A percentile compares a stretch with the other conserved stretches of the same genome.
Conservation (phyloP, 2,329 filamentous ascomycete genomes). For the Dothistroma septosporum region DNA sequence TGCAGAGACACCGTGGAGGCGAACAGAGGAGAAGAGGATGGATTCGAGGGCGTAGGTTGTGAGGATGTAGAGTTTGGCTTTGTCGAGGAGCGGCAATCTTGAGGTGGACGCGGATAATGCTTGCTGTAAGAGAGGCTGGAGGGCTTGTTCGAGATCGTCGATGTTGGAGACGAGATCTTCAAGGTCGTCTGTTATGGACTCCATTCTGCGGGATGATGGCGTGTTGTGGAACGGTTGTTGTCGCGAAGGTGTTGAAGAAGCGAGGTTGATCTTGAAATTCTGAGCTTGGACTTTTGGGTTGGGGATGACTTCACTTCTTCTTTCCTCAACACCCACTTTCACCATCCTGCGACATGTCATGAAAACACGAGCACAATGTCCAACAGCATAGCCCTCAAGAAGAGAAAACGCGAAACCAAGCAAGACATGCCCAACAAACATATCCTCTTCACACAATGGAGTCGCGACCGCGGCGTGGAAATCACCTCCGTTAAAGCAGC, state of each 20-base stretch:
- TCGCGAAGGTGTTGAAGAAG: not conserved
- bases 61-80: slow-evolving; percentile 88
- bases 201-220: slow-evolving; percentile 41
- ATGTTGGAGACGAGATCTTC: slow-evolving; percentile 68
- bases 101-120: slow-evolving; percentile 64
- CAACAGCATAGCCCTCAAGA: not conserved
- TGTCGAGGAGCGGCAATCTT: slow-evolving; percentile 86
- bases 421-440: slow-evolving; percentile 33
- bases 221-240: slow-evolving; percentile 1
- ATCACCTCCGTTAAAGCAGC: slow-evolving; percentile 65
- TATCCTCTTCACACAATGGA: slow-evolving; percentile 64
- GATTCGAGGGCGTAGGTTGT: slow-evolving; percentile 87
- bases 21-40: slow-evolving; percentile 77
- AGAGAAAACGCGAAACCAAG: slow-evolving; percentile 1
- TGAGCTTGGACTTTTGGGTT: slow-evolving; percentile 6
- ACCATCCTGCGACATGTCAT: not conserved
- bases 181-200: slow-evolving; percentile 61
- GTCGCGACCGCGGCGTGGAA: slow-evolving; percentile 58
- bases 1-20: slow-evolving; percentile 74
- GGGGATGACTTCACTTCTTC: not conserved
- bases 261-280: slow-evolving; percentile 6
- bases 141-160: slow-evolving; percentile 68
- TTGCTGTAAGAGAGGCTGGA: slow-evolving; percentile 68
- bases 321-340: not conserved
- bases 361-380: not conserved